Evolutionary conservation across 2,329 filamentous ascomycete genomes (phyloP), one percentile per base, ranked within the genome.

Genomic region (Lecanicillium sp.): DNA sequence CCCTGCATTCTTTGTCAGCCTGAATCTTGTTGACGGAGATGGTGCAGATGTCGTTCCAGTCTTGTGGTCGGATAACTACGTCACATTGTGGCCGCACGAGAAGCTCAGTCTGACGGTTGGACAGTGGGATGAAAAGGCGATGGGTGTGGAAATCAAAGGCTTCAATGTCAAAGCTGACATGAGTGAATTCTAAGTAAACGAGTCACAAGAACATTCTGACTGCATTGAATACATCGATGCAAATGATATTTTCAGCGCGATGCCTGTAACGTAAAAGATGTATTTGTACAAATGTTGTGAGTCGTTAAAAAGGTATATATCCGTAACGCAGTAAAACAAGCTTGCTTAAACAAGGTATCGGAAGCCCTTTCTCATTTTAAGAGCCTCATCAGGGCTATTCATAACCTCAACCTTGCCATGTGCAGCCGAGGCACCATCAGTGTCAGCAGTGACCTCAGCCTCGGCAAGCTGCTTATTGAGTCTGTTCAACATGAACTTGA

Each of bases 51-150:
- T 78, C 0, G 45, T 65, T 4, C 72, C 75, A 0, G 64, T 75
- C 1, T 58, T 60, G 15, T 81, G 77, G 75, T 70, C 68, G 1
- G 76, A 80, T 44, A 81, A 81, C 43, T 81, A 80, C 43, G 58
- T 81, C 11, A 79, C 75, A 2, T 53, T 81, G 9, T 78, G 70
- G 64, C 74, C 76, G 0, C 54, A 58, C 1, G 77, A 81, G 58
- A 67, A 57, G 37, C 32, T 76, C 11, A 30, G 35, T 27, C 27
- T 56, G 1, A 40, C 40, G 5, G 48, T 52, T 1, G 35, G 33
- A 13, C 44, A 40, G 5, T 50, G 38, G 38, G 35, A 46, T 16
- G 42, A 34, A 2, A 33, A 32, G 2, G 47, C 43, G 4, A 25
- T 15, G 12, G 38, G 32, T 27, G 43, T 47, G 3, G 39, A 40